These are phyloP conservation scores for Rhodotorula sp. DNA, from an alignment of 1,284 basidiomycete genomes.

Conservation along the genomic window DNA sequence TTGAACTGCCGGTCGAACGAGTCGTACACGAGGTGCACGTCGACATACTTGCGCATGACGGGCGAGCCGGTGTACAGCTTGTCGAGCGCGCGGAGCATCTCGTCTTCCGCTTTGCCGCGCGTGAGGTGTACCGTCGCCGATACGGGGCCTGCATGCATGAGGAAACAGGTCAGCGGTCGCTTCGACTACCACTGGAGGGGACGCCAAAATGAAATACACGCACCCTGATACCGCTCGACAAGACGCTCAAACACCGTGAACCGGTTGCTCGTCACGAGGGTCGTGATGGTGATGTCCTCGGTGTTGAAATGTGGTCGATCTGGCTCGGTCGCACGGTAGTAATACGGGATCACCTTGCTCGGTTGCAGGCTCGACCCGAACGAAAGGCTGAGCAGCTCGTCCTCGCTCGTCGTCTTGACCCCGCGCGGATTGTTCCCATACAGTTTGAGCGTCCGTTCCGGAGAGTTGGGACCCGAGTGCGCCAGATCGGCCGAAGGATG, in stretches of 20 bases:
- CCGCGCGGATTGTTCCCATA: conserved; percentile 9
- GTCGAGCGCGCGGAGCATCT: conserved; percentile 61
- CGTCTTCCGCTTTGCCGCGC: conserved; percentile 47
- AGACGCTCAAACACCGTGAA: conserved; percentile 68
- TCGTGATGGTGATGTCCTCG: conserved; percentile 76
- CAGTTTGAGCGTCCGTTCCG: neutral
- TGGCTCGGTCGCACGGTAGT: conserved; percentile 60
- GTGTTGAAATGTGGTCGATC: conserved; percentile 50
- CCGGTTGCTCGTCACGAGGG: conserved; percentile 73
- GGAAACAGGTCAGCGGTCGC: neutral
- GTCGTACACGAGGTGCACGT: conserved; percentile 81
- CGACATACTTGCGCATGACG: conserved; percentile 66
- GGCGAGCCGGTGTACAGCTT: conserved; percentile 63
- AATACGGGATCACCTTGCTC: conserved; percentile 72
- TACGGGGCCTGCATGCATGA: conserved; percentile 62
- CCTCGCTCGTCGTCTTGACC: conserved; percentile 35
- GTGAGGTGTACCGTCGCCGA: conserved; percentile 73
- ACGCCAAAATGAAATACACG: conserved; percentile 4
- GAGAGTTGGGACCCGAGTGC: conserved; percentile 20
- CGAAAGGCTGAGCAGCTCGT: conserved; percentile 43
- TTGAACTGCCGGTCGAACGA: conserved; percentile 77
- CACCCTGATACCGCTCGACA: conserved; percentile 69
- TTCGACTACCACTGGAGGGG: no score
- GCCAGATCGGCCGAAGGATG: conserved; percentile 17
- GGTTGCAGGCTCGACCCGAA: conserved; percentile 53